These are phyloP conservation scores for Chrysoporthe cubensis DNA, from an alignment of 2,329 filamentous ascomycete species.

Conservation along the genomic window DNA sequence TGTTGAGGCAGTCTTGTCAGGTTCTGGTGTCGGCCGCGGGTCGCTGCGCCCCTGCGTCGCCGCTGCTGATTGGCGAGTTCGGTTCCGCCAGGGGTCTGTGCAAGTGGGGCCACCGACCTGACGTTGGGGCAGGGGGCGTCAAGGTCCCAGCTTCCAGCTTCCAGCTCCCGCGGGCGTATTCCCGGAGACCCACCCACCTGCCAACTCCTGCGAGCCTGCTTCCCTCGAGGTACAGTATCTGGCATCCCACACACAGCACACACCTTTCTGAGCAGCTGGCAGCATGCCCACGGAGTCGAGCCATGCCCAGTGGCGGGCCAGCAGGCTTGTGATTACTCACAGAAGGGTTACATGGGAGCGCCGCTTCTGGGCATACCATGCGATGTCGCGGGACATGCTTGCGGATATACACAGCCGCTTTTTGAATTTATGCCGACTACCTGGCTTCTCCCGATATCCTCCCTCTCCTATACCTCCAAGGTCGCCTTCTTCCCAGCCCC, in stretches of 20 bases:
- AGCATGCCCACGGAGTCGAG: no score
- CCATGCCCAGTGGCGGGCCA: neutral
- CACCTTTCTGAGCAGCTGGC: neutral
- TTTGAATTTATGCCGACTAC: neutral
- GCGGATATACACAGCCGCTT: neutral
- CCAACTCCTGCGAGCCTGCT: neutral
- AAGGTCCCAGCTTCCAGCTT: neutral
- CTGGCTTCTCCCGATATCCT: neutral
- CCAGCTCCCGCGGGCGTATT: neutral
- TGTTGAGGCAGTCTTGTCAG: neutral
- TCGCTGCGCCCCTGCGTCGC: constrained; percentile 1
- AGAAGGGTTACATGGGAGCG: neutral
- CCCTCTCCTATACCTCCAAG: neutral
- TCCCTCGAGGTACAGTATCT: neutral
- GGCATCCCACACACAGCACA: neutral
- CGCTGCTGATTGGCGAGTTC: neutral
- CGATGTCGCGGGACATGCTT: neutral
- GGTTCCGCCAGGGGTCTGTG: neutral
- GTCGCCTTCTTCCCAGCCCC: neutral
- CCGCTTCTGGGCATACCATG: neutral
- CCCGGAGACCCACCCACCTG: neutral
- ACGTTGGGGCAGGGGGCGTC: neutral
- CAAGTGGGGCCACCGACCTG: neutral
- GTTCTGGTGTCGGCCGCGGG: neutral
- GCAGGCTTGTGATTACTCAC: neutral